Conservation (phyloP, 2,329 filamentous ascomycete species). For the Fusarium sp. region DNA sequence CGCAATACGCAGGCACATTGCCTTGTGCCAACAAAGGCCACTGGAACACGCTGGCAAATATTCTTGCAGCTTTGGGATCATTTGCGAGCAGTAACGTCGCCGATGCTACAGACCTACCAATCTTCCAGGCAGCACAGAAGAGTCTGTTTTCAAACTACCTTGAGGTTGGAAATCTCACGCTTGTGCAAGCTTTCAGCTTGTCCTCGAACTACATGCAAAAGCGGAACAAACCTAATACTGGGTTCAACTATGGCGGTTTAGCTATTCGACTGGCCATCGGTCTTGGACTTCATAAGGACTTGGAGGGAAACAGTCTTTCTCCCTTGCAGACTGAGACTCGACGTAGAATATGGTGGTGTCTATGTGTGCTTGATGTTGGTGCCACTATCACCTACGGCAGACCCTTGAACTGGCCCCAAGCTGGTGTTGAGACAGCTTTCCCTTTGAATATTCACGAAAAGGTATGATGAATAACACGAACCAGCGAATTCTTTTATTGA, state of each 20-base stretch:
- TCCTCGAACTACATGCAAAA: conserved; percentile 28
- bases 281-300: conserved; percentile 25
- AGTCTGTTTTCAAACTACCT: conserved; percentile 28
- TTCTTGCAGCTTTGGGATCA: conserved; percentile 16
- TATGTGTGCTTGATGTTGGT: conserved; percentile 26
- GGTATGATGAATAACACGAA: background rate
- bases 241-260: conserved; percentile 24
- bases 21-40: conserved; percentile 21
- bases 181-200: conserved; percentile 24
- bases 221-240: conserved; percentile 27
- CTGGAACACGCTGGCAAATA: conserved; percentile 26
- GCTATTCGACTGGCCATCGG: conserved; percentile 19
- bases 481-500: background rate
- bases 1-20: conserved; percentile 17
- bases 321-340: conserved; percentile 26
- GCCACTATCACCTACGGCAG: conserved; percentile 26
- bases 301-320: conserved; percentile 4
- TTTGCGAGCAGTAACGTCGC: conserved; percentile 17
- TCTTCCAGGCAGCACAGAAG: conserved; percentile 28
- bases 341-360: conserved; percentile 30
- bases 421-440: conserved; percentile 25
- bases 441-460: conserved; percentile 29
- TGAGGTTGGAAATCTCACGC: conserved; percentile 23
- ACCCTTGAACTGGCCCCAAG: conserved; percentile 28
- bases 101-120: conserved; percentile 7